Evolutionary conservation across 169 alveolate species (phyloP).

Genomic region (Cryptosporidium ubiquitum): DNA sequence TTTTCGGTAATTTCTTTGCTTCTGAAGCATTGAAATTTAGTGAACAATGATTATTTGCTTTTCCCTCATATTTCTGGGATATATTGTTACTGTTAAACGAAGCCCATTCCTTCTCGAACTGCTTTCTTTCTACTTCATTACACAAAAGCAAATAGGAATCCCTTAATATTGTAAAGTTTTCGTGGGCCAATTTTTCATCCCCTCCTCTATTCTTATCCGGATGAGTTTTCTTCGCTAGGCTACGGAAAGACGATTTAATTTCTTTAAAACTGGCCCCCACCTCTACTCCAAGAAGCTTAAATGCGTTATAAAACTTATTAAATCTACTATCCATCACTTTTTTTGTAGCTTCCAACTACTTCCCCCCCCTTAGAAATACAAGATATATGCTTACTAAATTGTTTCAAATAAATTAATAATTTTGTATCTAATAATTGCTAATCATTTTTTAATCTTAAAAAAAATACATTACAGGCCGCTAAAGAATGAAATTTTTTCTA

Average conservation of each 20-base stretch:
- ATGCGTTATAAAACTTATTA: conserved; percentile 18
- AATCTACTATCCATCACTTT: neutral
- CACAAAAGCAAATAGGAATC: conserved; percentile 33
- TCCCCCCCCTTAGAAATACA: neutral
- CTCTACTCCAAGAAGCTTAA: conserved; percentile 18
- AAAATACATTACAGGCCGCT: no score
- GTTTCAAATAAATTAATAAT: neutral
- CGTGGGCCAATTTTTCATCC: conserved; percentile 24
- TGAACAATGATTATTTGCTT: neutral
- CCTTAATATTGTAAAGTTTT: conserved; percentile 23
- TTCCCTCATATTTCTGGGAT: neutral
- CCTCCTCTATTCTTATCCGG: conserved; percentile 51
- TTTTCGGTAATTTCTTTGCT: neutral
- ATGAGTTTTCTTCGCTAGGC: conserved; percentile 30
- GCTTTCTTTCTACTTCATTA: conserved; percentile 38
- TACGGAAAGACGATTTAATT: conserved; percentile 39
- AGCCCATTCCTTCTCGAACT: neutral
- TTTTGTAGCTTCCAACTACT: neutral
- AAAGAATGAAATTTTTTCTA: no score
- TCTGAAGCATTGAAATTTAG: neutral
- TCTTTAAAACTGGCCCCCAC: conserved; percentile 16
- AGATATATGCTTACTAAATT: neutral
- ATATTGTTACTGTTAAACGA: neutral
- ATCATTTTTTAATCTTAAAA: no score
- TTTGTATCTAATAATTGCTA: no score